Conservation (phyloP, 2,329 filamentous ascomycete species). For the Stagonosporopsis rhizophila region DNA sequence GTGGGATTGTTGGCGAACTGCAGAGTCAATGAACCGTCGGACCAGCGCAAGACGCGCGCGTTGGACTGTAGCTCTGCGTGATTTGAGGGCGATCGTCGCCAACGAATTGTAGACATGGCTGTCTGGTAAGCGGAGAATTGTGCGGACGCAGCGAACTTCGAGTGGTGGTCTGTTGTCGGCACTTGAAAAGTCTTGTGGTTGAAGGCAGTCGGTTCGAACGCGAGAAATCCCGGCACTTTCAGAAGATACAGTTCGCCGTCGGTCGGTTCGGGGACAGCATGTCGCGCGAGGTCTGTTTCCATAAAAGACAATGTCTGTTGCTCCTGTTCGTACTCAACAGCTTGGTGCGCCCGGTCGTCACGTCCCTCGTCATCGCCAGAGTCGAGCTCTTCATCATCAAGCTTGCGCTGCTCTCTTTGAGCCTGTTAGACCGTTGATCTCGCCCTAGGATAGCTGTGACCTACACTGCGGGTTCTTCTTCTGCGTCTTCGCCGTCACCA, state of each 20-base stretch:
- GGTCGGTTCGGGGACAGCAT: conserved; percentile 72
- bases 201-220: conserved; percentile 72
- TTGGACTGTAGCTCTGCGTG: conserved; percentile 75
- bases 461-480: conserved; percentile 41
- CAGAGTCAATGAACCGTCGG: conserved; percentile 77
- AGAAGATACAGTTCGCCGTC: conserved; percentile 76
- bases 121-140: conserved; percentile 68
- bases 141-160: conserved; percentile 52
- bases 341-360: conserved; percentile 63
- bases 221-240: conserved; percentile 75
- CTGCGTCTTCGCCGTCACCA: conserved; percentile 52
- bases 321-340: conserved; percentile 59
- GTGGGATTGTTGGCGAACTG: conserved; percentile 72
- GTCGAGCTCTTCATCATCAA: conserved; percentile 69
- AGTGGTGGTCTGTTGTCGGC: conserved; percentile 65
- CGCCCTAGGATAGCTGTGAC: conserved; percentile 27
- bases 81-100: conserved; percentile 70
- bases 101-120: conserved; percentile 72
- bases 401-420: conserved; percentile 52
- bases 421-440: conserved; percentile 11
- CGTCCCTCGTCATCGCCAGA: conserved; percentile 69
- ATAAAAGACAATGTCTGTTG: conserved; percentile 65
- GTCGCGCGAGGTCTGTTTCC: conserved; percentile 71
- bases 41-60: conserved; percentile 77
- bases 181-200: conserved; percentile 71